These are phyloP conservation scores for Cudoniella acicularis DNA, from an alignment of 495 filamentous ascomycete species.

Conservation along the genomic window DNA sequence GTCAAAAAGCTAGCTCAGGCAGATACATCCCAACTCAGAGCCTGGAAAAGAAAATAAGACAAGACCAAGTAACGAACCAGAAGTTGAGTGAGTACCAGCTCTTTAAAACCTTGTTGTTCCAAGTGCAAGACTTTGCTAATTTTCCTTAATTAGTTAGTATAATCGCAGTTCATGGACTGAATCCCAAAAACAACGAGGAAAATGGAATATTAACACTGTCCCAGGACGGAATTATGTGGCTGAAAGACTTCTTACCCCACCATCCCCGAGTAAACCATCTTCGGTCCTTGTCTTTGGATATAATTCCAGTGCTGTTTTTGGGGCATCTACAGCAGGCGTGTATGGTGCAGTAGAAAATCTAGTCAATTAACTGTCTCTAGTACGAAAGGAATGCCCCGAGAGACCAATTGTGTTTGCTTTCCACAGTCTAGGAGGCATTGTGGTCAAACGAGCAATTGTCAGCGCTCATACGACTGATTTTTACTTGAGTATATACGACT, in stretches of 20 bases:
- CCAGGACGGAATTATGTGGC: conserved; percentile 28
- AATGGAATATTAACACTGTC: too few species aligned
- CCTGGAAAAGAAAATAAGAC: too few species aligned
- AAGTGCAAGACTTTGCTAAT: background rate
- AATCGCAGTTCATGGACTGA: conserved; percentile 32
- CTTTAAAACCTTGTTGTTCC: too few species aligned
- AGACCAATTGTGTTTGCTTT: conserved; percentile 33
- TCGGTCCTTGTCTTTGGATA: conserved; percentile 30
- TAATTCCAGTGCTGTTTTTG: conserved; percentile 25
- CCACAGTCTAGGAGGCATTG: conserved; percentile 37
- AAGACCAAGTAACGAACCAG: background rate
- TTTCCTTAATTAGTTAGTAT: conserved; percentile 23
- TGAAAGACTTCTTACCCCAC: conserved; percentile 28
- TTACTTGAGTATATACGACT: conserved; percentile 4
- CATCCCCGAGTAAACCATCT: conserved; percentile 24
- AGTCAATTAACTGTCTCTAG: too few species aligned
- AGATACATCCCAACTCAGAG: too few species aligned
- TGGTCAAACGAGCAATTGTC: conserved; percentile 30
- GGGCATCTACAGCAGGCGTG: too few species aligned
- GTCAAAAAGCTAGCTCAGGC: too few species aligned
- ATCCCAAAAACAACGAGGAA: conserved; percentile 28
- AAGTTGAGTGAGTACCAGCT: background rate
- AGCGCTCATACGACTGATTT: conserved; percentile 3
- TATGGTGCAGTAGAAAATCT: too few species aligned
- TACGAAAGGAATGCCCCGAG: conserved; percentile 23